Percentiles rank a stretch among this genome's conserved stretches.
Evolutionary conservation across 768 basidiomycete genomes (phyloP).

Genomic region (Lactarius deliciosus): DNA sequence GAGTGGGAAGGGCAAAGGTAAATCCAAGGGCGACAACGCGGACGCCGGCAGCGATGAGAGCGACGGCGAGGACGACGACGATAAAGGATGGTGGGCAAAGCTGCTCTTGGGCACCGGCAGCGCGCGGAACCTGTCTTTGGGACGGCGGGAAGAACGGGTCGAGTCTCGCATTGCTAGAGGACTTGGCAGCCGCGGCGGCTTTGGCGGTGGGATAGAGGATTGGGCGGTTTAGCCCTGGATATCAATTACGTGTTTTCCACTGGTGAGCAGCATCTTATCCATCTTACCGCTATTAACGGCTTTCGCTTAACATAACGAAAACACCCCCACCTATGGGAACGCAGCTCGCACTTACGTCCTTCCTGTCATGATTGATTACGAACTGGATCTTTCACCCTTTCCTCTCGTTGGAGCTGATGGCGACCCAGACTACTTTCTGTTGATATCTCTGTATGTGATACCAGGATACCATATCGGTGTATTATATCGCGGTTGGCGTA

Average conservation of each 20-base stretch:
- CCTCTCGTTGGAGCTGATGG: background rate
- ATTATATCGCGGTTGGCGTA: background rate
- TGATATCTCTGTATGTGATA: conserved; percentile 6
- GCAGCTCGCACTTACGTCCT: conserved; percentile 8
- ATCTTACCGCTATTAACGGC: background rate
- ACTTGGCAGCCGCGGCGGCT: conserved; percentile 37
- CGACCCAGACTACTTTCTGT: background rate
- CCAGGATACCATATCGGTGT: conserved; percentile 13
- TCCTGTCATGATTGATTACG: background rate
- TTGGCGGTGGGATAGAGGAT: conserved; percentile 51
- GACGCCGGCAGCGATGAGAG: conserved; percentile 29
- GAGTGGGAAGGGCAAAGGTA: conserved; percentile 38
- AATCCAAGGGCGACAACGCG: conserved; percentile 31
- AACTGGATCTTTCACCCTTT: background rate
- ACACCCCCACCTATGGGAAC: background rate
- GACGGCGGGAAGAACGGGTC: conserved; percentile 54
- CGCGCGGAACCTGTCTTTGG: conserved; percentile 30
- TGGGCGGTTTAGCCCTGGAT: conserved; percentile 40
- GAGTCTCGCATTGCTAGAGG: conserved; percentile 36
- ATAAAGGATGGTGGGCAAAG: conserved; percentile 34
- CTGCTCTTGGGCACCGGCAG: conserved; percentile 35
- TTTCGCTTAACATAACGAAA: conserved; percentile 2
- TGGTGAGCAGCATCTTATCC: conserved; percentile 14
- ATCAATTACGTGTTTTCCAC: conserved; percentile 15
- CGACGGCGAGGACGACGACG: conserved; percentile 21